These are phyloP conservation scores for Yamagishiella unicocca DNA, from an alignment of 139 green algal genomes.

Conservation along the genomic window DNA sequence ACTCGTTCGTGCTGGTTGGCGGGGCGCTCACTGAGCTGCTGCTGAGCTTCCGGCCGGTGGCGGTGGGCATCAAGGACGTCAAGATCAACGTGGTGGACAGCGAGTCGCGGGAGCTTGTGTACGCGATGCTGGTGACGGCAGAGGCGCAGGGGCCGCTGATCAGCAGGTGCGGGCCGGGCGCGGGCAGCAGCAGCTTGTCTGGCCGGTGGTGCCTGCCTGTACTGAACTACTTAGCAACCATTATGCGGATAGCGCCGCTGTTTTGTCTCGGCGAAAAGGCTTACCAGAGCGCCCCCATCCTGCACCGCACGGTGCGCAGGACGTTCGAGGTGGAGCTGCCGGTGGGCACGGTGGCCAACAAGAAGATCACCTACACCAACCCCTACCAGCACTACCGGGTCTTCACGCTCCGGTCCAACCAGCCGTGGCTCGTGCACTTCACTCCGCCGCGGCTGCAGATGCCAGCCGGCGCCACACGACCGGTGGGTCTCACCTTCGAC, in stretches of 20 bases:
- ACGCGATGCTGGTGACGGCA: conserved; percentile 67
- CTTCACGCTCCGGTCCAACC: conserved; percentile 68
- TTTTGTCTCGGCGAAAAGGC: too few species aligned
- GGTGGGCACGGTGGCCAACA: conserved; percentile 65
- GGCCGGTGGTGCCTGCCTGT: too few species aligned
- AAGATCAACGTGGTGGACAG: conserved; percentile 76
- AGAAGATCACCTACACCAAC: conserved; percentile 79
- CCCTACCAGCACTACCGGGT: conserved; percentile 67
- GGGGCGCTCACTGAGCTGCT: conserved; percentile 67
- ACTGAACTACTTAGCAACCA: too few species aligned
- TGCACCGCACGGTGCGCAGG: too few species aligned
- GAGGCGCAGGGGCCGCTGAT: conserved; percentile 60
- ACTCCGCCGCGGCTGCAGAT: conserved; percentile 67
- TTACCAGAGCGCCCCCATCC: too few species aligned
- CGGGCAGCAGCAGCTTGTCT: too few species aligned
- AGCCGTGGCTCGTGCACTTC: conserved; percentile 70
- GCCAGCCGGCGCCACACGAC: conserved; percentile 59
- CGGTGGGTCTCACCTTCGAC: conserved; percentile 69
- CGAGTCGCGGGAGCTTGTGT: conserved; percentile 65
- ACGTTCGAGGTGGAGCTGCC: conserved; percentile 71
- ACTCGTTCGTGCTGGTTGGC: conserved; percentile 65
- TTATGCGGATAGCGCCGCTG: too few species aligned
- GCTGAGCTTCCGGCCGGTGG: conserved; percentile 64
- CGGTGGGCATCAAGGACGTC: conserved; percentile 60
- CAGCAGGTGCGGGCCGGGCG: conserved; percentile 37